These are phyloP conservation scores for Rhynchosporium graminicola DNA, from an alignment of 2,329 filamentous ascomycete species.

Conservation along the genomic window DNA sequence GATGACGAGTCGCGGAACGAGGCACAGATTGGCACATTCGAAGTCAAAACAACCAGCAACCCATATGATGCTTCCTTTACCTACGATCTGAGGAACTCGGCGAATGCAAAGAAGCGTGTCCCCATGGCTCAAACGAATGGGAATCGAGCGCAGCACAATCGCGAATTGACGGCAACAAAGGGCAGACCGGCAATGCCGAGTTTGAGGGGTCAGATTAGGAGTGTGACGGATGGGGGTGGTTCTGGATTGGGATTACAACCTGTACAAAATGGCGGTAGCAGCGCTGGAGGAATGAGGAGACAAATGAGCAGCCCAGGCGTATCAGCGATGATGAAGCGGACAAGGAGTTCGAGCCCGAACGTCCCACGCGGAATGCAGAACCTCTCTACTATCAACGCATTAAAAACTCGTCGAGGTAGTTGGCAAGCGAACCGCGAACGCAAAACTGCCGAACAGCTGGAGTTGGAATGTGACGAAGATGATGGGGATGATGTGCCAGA, in stretches of 20 bases:
- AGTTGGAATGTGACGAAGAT: slow-evolving; percentile 75
- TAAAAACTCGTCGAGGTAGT: slow-evolving; percentile 47
- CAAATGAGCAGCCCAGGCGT: slow-evolving; percentile 32
- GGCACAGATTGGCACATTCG: slow-evolving; percentile 37
- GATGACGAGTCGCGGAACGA: slow-evolving; percentile 60
- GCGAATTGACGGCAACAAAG: slow-evolving; percentile 37
- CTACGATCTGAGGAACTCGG: slow-evolving; percentile 31
- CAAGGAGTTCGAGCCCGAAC: slow-evolving; percentile 38
- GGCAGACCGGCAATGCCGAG: slow-evolving; percentile 31
- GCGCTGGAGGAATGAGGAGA: slow-evolving; percentile 19
- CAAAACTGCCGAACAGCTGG: slow-evolving; percentile 70
- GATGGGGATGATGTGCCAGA: slow-evolving; percentile 79
- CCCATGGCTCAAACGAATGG: slow-evolving; percentile 33
- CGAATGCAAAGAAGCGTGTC: slow-evolving; percentile 31
- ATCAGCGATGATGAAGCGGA: slow-evolving; percentile 31
- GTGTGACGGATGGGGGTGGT: slow-evolving; percentile 36
- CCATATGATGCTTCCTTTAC: slow-evolving; percentile 36
- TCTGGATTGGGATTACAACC: slow-evolving; percentile 38
- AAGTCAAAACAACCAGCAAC: slow-evolving; percentile 33
- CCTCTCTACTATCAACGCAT: slow-evolving; percentile 29
- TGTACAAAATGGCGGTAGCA: slow-evolving; percentile 22
- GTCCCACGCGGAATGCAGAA: slow-evolving; percentile 26
- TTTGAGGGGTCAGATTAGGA: slow-evolving; percentile 34
- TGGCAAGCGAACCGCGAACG: slow-evolving; percentile 68
- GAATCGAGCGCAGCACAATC: slow-evolving; percentile 30